These are phyloP conservation scores for Collariella sp. DNA, from an alignment of 495 filamentous ascomycete species.

Conservation along the genomic window DNA sequence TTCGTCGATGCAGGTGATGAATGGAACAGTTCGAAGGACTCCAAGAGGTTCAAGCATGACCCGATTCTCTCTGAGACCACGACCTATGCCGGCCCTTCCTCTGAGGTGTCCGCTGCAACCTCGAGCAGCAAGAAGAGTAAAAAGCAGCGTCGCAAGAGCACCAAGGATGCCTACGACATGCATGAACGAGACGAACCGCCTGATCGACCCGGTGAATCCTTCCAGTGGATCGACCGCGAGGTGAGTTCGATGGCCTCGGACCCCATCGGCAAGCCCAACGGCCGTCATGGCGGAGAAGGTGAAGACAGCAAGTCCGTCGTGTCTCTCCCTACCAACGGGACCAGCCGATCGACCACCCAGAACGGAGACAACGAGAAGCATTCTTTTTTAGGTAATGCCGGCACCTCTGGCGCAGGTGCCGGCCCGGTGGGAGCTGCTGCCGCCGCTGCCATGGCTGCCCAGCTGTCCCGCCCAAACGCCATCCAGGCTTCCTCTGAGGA, in stretches of 20 bases:
- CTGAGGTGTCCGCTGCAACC: constrained; percentile 24
- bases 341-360: constrained; percentile 15
- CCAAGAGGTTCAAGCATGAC: constrained; percentile 27
- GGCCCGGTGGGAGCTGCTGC: constrained; percentile 41
- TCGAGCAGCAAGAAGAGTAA: constrained; percentile 23
- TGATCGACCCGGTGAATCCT: constrained; percentile 23
- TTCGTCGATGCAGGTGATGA: constrained; percentile 12
- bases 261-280: constrained; percentile 24
- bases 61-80: constrained; percentile 19
- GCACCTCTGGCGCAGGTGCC: constrained; percentile 53
- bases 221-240: constrained; percentile 28
- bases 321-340: constrained; percentile 33
- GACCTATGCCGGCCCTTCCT: constrained; percentile 21
- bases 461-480: constrained; percentile 37
- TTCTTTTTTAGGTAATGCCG: constrained; percentile 59
- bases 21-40: constrained; percentile 16
- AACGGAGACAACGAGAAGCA: constrained; percentile 32
- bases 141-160: constrained; percentile 24
- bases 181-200: constrained; percentile 28
- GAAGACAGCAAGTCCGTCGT: constrained; percentile 36
- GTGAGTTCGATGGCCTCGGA: constrained; percentile 39
- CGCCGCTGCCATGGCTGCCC: constrained; percentile 32
- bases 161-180: constrained; percentile 25
- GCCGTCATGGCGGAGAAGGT: constrained; percentile 20
- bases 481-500: constrained; percentile 28